Evolutionary conservation across 2,329 filamentous ascomycete species (phyloP).

Genomic region (Tolypocladium endophyticum): DNA sequence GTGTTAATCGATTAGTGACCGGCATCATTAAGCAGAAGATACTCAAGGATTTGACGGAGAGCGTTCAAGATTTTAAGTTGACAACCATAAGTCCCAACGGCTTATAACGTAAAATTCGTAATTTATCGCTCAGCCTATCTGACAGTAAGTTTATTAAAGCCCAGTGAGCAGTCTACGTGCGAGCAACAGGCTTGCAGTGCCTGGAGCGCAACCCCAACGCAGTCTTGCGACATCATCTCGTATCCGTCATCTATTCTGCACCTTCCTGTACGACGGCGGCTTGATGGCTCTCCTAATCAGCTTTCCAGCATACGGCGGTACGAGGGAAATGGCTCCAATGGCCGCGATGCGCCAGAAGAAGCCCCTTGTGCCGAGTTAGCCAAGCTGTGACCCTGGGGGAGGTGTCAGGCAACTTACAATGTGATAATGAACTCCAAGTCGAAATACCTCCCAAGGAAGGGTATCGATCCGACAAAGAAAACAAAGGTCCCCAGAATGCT

Average conservation of each 20-base stretch:
- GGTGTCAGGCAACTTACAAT: slow-evolving; percentile 32
- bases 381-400: neutral
- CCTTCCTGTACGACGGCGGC: slow-evolving; percentile 91
- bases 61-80: neutral
- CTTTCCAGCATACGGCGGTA: slow-evolving; percentile 83
- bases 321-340: slow-evolving; percentile 67
- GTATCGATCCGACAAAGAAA: slow-evolving; percentile 72
- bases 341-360: slow-evolving; percentile 84
- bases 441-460: slow-evolving; percentile 84
- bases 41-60: neutral
- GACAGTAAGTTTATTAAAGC: neutral
- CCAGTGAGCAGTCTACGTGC: neutral
- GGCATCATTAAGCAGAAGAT: neutral
- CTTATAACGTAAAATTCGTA: neutral
- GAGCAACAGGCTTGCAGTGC: neutral
- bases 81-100: neutral
- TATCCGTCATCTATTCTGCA: slow-evolving; percentile 51
- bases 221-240: neutral
- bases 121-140: neutral
- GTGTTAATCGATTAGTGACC: too few relatives aligned
- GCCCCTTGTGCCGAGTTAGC: slow-evolving; percentile 35
- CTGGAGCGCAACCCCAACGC: slow-evolving; percentile 2
- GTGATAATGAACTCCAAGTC: slow-evolving; percentile 72
- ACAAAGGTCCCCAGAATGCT: slow-evolving; percentile 73
- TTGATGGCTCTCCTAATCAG: slow-evolving; percentile 74